Base-by-base conservation (phyloP, 2,329 filamentous ascomycete species). In the Knoxdaviesia proteae region DNA sequence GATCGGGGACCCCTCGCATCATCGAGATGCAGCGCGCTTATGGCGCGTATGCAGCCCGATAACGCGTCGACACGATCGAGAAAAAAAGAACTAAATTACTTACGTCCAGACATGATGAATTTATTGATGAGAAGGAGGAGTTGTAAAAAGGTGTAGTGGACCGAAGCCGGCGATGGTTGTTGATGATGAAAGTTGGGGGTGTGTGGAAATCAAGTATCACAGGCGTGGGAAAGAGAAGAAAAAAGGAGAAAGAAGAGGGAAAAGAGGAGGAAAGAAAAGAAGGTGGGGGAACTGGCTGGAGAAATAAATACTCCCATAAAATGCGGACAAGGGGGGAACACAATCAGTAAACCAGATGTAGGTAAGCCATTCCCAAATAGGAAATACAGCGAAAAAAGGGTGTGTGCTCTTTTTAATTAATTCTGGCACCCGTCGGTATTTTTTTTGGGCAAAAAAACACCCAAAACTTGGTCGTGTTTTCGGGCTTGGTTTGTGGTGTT, bases 21-120 rank as follows among this genome's bases (percentile, higher is more conserved):
- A 20, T 20, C 20, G 20, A 20, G 7, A 34, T 35, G 31, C 31
- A 44, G 9, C 5, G 38, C 6, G 29, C 37, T 8, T 10, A 35
- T 37, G 29, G 34, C n/a, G 7, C 40, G 36, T 30, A 29, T 36
- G 34, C 11, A 31, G 6, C 33, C 33, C 30, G 41, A 20, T 41
- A 32, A 10, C 9, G 38, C 32, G 29, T 36, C 10, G 38, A 36
- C 6, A 10, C 20, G 36, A 34, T 31, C 11, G 30, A 38, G n/a
- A 33, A 8, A 34, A 30, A 32, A 20, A 4, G 3, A n/a, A 39
- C 9, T 7, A 8, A 7, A 41, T 9, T 32, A 49, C 47, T 49
- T 45, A 49, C 47, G 47, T 41, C 47, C 47, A 45, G 46, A 47
- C 47, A 49, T 49, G 42, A 29, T 47, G 36, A 43, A 34, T 36